These are phyloP conservation scores for Tricholoma saponaceum DNA, from an alignment of 768 basidiomycete species.

Conservation along the genomic window DNA sequence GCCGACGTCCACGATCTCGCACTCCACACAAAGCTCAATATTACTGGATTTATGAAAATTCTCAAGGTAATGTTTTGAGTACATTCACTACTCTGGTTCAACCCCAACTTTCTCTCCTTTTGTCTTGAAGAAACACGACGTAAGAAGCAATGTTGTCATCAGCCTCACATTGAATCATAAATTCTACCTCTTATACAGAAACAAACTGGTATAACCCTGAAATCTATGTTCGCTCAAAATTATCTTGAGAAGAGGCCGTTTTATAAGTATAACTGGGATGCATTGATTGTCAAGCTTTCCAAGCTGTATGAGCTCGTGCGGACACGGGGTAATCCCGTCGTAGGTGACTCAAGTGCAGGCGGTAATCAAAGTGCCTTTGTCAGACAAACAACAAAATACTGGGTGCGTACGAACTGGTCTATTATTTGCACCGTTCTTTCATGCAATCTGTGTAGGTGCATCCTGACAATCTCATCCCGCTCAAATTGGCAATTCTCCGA, in stretches of 20 bases:
- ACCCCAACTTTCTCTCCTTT: background rate
- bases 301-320: slow-evolving; percentile 93
- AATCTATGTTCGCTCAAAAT: slow-evolving; percentile 83
- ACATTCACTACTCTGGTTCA: background rate
- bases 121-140: slow-evolving; percentile 82
- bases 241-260: slow-evolving; percentile 94
- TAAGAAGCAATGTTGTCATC: slow-evolving; percentile 23
- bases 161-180: background rate
- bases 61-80: slow-evolving; percentile 61
- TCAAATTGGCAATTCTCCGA: slow-evolving; percentile 90
- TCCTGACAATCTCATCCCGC: slow-evolving; percentile 88
- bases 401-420: slow-evolving; percentile 48
- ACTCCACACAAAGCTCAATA: slow-evolving; percentile 92
- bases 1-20: slow-evolving; percentile 91
- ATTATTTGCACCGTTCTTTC: slow-evolving; percentile 3
- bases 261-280: slow-evolving; percentile 96
- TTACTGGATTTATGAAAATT: slow-evolving; percentile 99
- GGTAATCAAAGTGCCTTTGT: slow-evolving; percentile 97
- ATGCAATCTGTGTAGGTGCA: slow-evolving; percentile 49
- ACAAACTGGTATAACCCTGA: slow-evolving; percentile 82
- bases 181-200: slow-evolving; percentile 51
- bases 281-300: slow-evolving; percentile 92
- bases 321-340: slow-evolving; percentile 90
- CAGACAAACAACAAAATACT: slow-evolving; percentile 98
- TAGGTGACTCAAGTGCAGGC: slow-evolving; percentile 92